phyloP scores from a whole-genome alignment of 2,329 filamentous ascomycete species.

The Erysiphe neolycopersici region DNA sequence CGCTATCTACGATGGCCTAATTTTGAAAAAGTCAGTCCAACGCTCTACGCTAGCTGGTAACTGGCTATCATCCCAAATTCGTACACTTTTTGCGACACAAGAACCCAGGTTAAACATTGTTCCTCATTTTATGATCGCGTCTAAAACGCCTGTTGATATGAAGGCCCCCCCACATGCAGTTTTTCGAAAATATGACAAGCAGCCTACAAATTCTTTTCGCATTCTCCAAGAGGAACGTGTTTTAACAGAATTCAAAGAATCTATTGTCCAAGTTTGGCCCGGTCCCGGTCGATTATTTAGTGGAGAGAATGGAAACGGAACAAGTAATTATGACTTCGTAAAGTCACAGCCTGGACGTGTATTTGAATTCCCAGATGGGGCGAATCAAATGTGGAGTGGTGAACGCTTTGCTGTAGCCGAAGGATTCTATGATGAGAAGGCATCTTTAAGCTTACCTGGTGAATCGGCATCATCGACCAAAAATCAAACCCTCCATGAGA shows the following conservation, averaged over 20 bases:
- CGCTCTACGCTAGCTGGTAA: constrained; percentile 67
- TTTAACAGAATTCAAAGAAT: constrained; percentile 91
- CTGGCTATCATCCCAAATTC: constrained; percentile 73
- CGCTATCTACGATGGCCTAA: constrained; percentile 80
- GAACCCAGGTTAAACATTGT: constrained; percentile 46
- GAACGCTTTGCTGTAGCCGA: constrained; percentile 73
- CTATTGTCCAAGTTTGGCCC: constrained; percentile 79
- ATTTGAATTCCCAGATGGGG: constrained; percentile 93
- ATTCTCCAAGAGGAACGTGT: constrained; percentile 75
- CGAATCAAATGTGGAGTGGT: constrained; percentile 79
- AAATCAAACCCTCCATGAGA: constrained; percentile 55
- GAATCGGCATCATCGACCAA: constrained; percentile 25
- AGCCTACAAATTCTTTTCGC: constrained; percentile 44
- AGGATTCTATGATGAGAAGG: constrained; percentile 70
- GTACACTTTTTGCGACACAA: constrained; percentile 45
- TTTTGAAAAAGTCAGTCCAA: constrained; percentile 71
- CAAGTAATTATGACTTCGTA: constrained; percentile 47
- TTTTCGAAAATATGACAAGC: constrained; percentile 39
- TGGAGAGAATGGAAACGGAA: constrained; percentile 21
- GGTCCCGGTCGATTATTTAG: constrained; percentile 39
- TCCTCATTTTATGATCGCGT: constrained; percentile 68
- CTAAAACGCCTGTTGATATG: constrained; percentile 73
- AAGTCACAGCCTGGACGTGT: constrained; percentile 51
- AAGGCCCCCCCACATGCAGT: constrained; percentile 51
- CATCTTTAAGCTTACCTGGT: constrained; percentile 28